A percentile compares a stretch with the other conserved stretches of the same genome.
Conservation (phyloP, 352 stramenopile species). For the Phytophthora europaea region DNA sequence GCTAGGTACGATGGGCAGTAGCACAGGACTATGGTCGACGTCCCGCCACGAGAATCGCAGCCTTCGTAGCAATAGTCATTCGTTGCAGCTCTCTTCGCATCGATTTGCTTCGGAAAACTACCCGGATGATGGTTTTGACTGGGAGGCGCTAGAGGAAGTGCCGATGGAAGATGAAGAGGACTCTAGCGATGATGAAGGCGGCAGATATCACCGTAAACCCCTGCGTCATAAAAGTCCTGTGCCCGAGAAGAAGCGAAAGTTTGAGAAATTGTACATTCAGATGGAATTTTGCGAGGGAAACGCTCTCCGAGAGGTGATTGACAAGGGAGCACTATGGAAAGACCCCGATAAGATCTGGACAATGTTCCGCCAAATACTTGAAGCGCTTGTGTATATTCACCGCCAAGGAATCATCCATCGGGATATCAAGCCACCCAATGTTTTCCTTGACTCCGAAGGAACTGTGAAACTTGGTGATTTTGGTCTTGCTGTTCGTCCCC, state of each 20-base stretch:
- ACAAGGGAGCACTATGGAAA: conserved; percentile 87
- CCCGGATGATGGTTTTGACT: conserved; percentile 76
- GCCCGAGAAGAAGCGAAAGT: conserved; percentile 49
- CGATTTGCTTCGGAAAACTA: conserved; percentile 47
- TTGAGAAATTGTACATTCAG: conserved; percentile 93
- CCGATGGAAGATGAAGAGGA: conserved; percentile 45
- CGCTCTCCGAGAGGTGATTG: conserved; percentile 95
- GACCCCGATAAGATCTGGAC: conserved; percentile 94
- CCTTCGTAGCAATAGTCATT: conserved; percentile 54
- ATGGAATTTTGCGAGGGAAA: conserved; percentile 97
- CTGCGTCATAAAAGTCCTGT: conserved; percentile 31
- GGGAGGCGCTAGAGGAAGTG: conserved; percentile 73
- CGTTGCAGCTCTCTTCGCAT: conserved; percentile 45
- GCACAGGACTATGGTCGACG: conserved; percentile 69
- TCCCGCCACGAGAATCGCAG: conserved; percentile 70
- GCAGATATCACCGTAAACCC: conserved; percentile 20
- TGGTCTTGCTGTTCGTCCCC: conserved; percentile 91
- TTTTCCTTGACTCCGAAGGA: conserved; percentile 95
- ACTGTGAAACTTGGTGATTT: conserved; percentile 96
- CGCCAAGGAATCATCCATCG: conserved; percentile 94
- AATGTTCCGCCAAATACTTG: conserved; percentile 95
- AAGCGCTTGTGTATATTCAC: conserved; percentile 97
- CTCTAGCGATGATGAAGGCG: conserved; percentile 44
- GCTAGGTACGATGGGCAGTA: conserved; percentile 76
- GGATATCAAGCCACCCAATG: conserved; percentile 94